phyloP scores from a whole-genome alignment of 257 asterid genomes.

The Solanum microdontum region DNA sequence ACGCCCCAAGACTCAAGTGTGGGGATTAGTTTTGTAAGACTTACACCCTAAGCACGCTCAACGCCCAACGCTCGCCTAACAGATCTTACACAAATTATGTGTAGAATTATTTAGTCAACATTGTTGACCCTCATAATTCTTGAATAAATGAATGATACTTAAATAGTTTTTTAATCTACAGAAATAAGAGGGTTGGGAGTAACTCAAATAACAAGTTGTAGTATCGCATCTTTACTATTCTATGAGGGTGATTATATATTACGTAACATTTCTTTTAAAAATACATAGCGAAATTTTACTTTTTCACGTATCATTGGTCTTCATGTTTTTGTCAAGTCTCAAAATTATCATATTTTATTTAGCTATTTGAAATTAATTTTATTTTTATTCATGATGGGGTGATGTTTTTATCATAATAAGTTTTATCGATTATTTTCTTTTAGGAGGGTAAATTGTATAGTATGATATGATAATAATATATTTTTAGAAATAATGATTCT shows the following conservation, averaged over 20 bases:
- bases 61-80: background rate
- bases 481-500: background rate
- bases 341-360: background rate
- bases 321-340: background rate
- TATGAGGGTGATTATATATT: background rate
- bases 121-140: background rate
- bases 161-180: background rate
- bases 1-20: background rate
- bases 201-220: background rate
- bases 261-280: background rate
- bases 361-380: background rate
- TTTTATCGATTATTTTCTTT: no score
- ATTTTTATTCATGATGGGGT: background rate
- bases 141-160: background rate
- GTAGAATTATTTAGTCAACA: no score
- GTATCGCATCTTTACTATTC: background rate
- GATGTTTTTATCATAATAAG: background rate
- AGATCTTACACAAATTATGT: background rate
- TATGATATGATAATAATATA: background rate
- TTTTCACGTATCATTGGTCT: background rate
- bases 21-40: background rate
- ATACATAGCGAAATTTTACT: background rate
- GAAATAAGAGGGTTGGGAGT: background rate
- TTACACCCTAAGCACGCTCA: background rate
- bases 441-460: background rate